Evolutionary conservation across 352 stramenopile genomes (phyloP).

Genomic region (Globisporangium cederbergense): DNA sequence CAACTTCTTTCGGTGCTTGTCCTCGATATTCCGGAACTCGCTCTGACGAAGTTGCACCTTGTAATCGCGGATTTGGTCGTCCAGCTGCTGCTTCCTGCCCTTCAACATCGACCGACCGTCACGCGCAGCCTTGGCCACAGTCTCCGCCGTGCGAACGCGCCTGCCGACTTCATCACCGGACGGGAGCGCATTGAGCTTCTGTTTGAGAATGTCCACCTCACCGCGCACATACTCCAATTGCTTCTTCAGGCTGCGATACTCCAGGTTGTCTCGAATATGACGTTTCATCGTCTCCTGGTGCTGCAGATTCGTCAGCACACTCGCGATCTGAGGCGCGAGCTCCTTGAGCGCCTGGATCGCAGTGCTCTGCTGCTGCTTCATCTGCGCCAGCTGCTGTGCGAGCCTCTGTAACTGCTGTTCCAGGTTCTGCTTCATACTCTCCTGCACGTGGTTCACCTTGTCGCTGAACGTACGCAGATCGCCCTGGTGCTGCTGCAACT

Average conservation of each 20-base stretch:
- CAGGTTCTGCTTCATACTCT: conserved; percentile 33
- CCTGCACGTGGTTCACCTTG: conserved; percentile 40
- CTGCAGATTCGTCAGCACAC: conserved; percentile 31
- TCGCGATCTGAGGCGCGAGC: conserved; percentile 47
- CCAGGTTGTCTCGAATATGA: conserved; percentile 76
- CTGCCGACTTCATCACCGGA: conserved; percentile 45
- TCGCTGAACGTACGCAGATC: conserved; percentile 43
- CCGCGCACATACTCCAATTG: conserved; percentile 39
- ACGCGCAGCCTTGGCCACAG: conserved; percentile 23
- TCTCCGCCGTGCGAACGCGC: conserved; percentile 33
- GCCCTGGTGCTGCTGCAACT: conserved; percentile 40
- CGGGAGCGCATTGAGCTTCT: conserved; percentile 53
- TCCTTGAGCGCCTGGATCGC: conserved; percentile 36
- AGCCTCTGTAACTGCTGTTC: conserved; percentile 42
- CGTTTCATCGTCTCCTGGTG: conserved; percentile 61
- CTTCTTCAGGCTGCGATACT: conserved; percentile 53
- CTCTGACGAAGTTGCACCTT: conserved; percentile 49
- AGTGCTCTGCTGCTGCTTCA: conserved; percentile 38
- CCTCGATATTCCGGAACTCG: conserved; percentile 93
- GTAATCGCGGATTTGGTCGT: conserved; percentile 52
- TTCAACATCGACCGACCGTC: conserved; percentile 36
- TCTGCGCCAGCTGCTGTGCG: conserved; percentile 34
- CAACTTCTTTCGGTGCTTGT: conserved; percentile 91
- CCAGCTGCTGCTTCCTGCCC: conserved; percentile 55
- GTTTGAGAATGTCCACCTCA: conserved; percentile 33